Evolutionary conservation across 129 eudicot species (phyloP).

Genomic region (Smallanthus sonchifolius): DNA sequence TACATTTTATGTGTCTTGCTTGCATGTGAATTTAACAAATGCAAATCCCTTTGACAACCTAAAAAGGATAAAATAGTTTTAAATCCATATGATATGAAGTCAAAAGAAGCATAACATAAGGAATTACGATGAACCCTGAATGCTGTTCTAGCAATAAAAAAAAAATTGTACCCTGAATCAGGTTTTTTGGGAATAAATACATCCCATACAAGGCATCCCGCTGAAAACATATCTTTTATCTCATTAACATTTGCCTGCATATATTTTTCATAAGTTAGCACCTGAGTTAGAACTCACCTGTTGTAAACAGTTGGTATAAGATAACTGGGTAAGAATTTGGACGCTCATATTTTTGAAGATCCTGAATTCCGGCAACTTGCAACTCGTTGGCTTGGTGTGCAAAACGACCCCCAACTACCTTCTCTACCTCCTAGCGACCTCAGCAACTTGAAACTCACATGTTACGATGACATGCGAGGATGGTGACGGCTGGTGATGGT

Average conservation of each 20-base stretch:
- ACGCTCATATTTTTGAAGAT: background rate
- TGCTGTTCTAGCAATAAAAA: conserved; percentile 57
- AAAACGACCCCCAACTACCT: too few relatives aligned
- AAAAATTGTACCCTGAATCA: conserved; percentile 54
- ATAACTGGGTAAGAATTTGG: background rate
- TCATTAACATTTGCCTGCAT: conserved; percentile 59
- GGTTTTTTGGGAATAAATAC: conserved; percentile 79
- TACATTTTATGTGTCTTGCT: conserved; percentile 92
- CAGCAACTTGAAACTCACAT: too few relatives aligned
- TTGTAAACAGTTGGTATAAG: background rate
- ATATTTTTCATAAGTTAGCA: conserved; percentile 1
- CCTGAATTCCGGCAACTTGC: too few relatives aligned
- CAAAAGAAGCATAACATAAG: background rate
- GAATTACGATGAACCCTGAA: conserved; percentile 43
- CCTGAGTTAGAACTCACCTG: background rate
- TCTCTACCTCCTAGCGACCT: too few relatives aligned
- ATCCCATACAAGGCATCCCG: conserved; percentile 91
- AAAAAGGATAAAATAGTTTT: conserved; percentile 1
- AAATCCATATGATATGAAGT: conserved; percentile 4
- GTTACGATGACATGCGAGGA: too few relatives aligned
- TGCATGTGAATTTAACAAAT: conserved; percentile 84
- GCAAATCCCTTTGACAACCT: conserved; percentile 91
- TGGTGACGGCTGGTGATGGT: too few relatives aligned
- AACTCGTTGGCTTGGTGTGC: too few relatives aligned
- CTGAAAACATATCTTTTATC: conserved; percentile 63